phyloP scores from a whole-genome alignment of 2,329 filamentous ascomycete species.

The Aspergillus sp. region DNA sequence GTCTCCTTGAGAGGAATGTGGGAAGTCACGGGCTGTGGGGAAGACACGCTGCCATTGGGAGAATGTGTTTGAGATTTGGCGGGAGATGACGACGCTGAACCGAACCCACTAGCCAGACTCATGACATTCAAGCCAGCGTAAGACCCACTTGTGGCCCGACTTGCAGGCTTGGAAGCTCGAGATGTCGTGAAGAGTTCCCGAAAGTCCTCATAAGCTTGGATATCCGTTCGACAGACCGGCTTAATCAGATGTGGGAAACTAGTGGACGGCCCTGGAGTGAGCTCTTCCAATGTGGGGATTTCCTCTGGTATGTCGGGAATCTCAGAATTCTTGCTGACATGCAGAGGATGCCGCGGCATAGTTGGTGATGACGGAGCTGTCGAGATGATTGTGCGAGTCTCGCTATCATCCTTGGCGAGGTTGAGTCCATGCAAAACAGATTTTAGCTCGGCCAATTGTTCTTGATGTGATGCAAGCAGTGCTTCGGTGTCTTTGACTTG shows the following conservation, averaged over 20 bases:
- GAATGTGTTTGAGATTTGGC: constrained; percentile 62
- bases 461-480: constrained; percentile 84
- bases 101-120: constrained; percentile 55
- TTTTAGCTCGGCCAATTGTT: constrained; percentile 90
- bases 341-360: constrained; percentile 58
- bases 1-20: constrained; percentile 74
- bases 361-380: constrained; percentile 79
- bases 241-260: constrained; percentile 83
- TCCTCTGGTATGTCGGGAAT: constrained; percentile 55
- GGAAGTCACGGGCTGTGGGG: constrained; percentile 47
- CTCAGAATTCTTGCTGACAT: constrained; percentile 61
- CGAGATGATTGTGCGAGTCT: constrained; percentile 66
- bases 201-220: constrained; percentile 83
- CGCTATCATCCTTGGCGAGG: constrained; percentile 68
- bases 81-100: constrained; percentile 61
- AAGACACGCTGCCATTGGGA: constrained; percentile 44
- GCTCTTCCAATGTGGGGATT: constrained; percentile 52
- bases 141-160: constrained; percentile 71
- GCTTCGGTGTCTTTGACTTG: constrained; percentile 86
- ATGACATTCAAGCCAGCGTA: constrained; percentile 65
- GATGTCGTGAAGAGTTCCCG: constrained; percentile 71
- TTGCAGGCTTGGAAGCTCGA: constrained; percentile 61
- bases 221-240: constrained; percentile 78
- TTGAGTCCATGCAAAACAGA: constrained; percentile 86
- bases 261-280: constrained; percentile 63